Conservation (phyloP, 495 filamentous ascomycete genomes). For the Haplographium delicatum region DNA sequence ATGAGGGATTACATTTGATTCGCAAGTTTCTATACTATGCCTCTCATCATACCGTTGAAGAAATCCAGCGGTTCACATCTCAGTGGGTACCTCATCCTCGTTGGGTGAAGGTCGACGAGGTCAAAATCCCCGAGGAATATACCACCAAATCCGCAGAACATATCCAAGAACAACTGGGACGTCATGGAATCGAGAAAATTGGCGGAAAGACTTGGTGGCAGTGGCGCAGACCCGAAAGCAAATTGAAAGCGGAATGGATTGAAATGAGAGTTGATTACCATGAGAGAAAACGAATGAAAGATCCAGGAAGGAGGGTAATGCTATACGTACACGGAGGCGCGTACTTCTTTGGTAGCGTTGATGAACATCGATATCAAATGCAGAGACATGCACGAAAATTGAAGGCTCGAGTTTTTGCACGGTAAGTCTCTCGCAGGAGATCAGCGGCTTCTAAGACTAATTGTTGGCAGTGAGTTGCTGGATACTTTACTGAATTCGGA, state of each 20-base stretch:
- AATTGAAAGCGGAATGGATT: conserved; percentile 83
- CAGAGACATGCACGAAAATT: conserved; percentile 92
- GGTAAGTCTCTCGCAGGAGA: conserved; percentile 31
- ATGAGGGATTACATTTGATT: conserved; percentile 86
- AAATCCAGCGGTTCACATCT: conserved; percentile 80
- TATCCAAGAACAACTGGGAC: conserved; percentile 67
- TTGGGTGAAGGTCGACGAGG: conserved; percentile 77
- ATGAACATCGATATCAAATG: conserved; percentile 94
- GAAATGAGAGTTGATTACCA: conserved; percentile 85
- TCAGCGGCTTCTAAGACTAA: conserved; percentile 10
- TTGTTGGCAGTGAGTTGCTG: conserved; percentile 12
- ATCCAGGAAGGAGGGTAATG: conserved; percentile 70
- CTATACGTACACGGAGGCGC: conserved; percentile 82
- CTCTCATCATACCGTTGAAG: conserved; percentile 84
- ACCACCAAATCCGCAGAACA: conserved; percentile 56
- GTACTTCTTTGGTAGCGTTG: conserved; percentile 78
- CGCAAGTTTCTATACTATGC: conserved; percentile 77
- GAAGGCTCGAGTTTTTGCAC: conserved; percentile 82
- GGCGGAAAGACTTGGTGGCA: conserved; percentile 92
- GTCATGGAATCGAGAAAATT: conserved; percentile 62
- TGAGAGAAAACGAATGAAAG: conserved; percentile 53
- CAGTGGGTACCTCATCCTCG: conserved; percentile 87
- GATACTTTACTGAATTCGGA: neutral
- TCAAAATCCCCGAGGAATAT: conserved; percentile 58
- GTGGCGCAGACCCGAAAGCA: conserved; percentile 63